Evolutionary conservation across 164 flowering plant species (phyloP).

Genomic region (Annona squamosa): DNA sequence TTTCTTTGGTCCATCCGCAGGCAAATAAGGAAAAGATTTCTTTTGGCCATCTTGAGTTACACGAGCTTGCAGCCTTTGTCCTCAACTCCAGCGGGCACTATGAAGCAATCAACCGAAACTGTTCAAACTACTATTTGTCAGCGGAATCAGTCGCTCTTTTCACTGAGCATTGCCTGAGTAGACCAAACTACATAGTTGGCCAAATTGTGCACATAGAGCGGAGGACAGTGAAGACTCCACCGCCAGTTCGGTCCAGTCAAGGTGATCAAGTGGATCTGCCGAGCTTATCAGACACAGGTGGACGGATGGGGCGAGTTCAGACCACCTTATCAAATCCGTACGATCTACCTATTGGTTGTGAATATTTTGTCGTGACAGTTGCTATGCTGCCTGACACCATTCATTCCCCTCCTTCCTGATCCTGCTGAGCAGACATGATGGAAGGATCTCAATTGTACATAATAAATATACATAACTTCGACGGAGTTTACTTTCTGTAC

Average conservation of each 20-base stretch:
- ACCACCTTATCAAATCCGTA: slow-evolving; percentile 40
- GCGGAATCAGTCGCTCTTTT: slow-evolving; percentile 89
- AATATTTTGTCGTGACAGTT: slow-evolving; percentile 84
- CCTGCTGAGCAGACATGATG: slow-evolving; percentile 13
- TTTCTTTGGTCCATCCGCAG: slow-evolving; percentile 27
- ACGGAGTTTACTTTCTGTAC: slow-evolving; percentile 3
- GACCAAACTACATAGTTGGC: slow-evolving; percentile 79
- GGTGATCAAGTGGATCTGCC: slow-evolving; percentile 33
- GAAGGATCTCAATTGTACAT: slow-evolving; percentile 8
- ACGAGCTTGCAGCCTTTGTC: slow-evolving; percentile 88
- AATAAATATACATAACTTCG: slow-evolving; percentile 1
- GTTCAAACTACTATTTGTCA: slow-evolving; percentile 77
- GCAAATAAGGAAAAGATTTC: slow-evolving; percentile 91
- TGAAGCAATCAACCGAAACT: slow-evolving; percentile 76
- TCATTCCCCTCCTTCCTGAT: slow-evolving; percentile 47
- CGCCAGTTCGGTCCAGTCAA: slow-evolving; percentile 22
- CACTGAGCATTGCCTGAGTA: slow-evolving; percentile 55
- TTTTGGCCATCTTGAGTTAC: slow-evolving; percentile 82
- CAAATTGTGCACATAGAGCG: slow-evolving; percentile 95
- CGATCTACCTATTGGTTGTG: slow-evolving; percentile 76
- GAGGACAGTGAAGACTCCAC: slow-evolving; percentile 39
- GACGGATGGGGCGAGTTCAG: slow-evolving; percentile 9
- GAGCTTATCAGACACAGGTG: slow-evolving; percentile 32
- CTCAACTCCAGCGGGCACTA: slow-evolving; percentile 69
- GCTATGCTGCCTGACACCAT: slow-evolving; percentile 91